Percentiles rank a stretch among this genome's conserved stretches.
phyloP scores from a whole-genome alignment of 1,139 yeast genomes.

The Zhuliangozyma parablackwelliae region DNA sequence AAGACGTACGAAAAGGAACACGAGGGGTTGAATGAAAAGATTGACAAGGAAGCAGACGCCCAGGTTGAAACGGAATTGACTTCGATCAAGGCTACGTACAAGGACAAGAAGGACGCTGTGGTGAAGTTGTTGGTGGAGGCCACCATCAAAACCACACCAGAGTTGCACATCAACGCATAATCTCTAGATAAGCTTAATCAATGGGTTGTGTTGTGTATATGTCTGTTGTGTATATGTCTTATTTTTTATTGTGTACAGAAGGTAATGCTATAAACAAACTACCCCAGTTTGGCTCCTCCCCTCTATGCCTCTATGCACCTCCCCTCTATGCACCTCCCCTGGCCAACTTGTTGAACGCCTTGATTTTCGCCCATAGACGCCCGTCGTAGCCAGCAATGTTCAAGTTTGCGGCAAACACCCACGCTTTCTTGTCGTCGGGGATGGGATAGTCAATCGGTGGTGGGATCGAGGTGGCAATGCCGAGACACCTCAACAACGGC shows the following conservation, averaged over 20 bases:
- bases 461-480: slow-evolving; percentile 78
- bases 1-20: slow-evolving; percentile 65
- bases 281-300: too few relatives aligned
- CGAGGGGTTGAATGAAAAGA: slow-evolving; percentile 61
- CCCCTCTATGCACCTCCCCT: slow-evolving; percentile 16
- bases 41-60: slow-evolving; percentile 70
- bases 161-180: slow-evolving; percentile 83
- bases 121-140: slow-evolving; percentile 76
- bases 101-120: slow-evolving; percentile 61
- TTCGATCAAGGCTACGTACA: slow-evolving; percentile 59
- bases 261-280: too few relatives aligned
- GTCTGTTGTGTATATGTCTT: not conserved
- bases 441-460: slow-evolving; percentile 89
- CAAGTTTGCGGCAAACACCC: slow-evolving; percentile 79
- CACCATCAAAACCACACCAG: slow-evolving; percentile 74
- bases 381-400: slow-evolving; percentile 84
- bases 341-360: slow-evolving; percentile 38
- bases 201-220: not conserved
- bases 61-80: slow-evolving; percentile 56
- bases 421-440: slow-evolving; percentile 71
- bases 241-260: not conserved
- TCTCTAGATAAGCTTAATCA: slow-evolving; percentile 4
- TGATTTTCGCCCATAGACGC: slow-evolving; percentile 60
- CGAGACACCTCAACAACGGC: slow-evolving; percentile 52
- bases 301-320: not conserved